Evolutionary conservation across 768 basidiomycete species (phyloP), one percentile per base, ranked within the genome.

Genomic region (Serendipita vermifera): DNA sequence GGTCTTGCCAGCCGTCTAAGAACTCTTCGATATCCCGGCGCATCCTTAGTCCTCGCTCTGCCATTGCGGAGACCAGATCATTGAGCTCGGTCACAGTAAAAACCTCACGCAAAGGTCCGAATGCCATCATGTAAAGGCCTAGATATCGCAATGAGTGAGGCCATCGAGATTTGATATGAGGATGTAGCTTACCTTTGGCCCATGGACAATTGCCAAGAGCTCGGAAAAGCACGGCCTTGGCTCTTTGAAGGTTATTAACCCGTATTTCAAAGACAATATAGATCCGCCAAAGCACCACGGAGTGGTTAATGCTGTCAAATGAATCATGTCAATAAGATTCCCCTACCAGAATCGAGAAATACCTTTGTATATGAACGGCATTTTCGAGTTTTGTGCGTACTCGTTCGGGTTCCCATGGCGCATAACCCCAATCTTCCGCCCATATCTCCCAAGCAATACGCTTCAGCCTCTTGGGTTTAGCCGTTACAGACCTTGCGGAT

Each of bases 61-160:
- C 82, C 87, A 90, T 90, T 3, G 77, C 77, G 56, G 87, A 85
- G 46, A 73, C 81, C 55, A 83, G 74, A 20, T 64, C 72, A 53
- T 73, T 73, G 60, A 90, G 70, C 66, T 90, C 87, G 14, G 69
- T 68, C 15, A 68, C 61, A 46, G 69, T 74, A 66, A 89, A 89
- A 48, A 76, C 80, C 2, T 70, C 65, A 27, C 87, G 77, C 56
- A 90, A 71, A 6, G 39, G n/a, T 55, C 81, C 79, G 68, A 88
- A 90, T 15, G 86, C 87, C 41, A 87, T 61, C 59, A 90, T 69
- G 73, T 89, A 88, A 40, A 90, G 67, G 43, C 81, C 87, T 89
- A 46, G 11, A 64, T 59, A 39, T 17, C 17, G 22, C n/a, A n/a
- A n/a, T 17, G 33, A 27, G 38, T 22, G 48, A 55, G 53, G 64